A percentile compares a stretch with the other conserved stretches of the same genome.
Evolutionary conservation across 495 filamentous ascomycete species (phyloP).

Genomic region (Aspergillus ellipticus): DNA sequence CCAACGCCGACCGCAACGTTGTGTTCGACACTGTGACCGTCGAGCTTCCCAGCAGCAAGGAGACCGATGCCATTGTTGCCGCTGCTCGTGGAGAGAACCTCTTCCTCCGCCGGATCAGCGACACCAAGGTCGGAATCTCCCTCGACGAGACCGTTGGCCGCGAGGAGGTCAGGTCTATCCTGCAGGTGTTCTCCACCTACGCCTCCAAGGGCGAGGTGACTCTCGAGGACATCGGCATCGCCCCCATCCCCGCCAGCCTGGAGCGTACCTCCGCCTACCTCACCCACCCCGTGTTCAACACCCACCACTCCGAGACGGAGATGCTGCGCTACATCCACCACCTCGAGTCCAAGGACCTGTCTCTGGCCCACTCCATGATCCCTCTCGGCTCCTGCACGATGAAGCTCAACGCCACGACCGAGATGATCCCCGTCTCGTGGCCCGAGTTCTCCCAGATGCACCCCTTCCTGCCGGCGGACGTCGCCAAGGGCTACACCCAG

Average conservation of each 20-base stretch:
- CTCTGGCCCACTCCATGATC: constrained; percentile 97
- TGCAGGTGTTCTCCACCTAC: constrained; percentile 53
- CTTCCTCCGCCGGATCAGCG: constrained; percentile 61
- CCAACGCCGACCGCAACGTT: constrained; percentile 50
- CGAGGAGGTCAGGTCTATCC: constrained; percentile 57
- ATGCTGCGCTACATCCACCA: constrained; percentile 93
- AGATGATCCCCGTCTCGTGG: constrained; percentile 88
- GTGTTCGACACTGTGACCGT: constrained; percentile 84
- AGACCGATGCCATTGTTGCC: constrained; percentile 48
- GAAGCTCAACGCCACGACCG: constrained; percentile 96
- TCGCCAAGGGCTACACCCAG: constrained; percentile 63
- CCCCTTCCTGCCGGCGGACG: constrained; percentile 65
- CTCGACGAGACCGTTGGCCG: constrained; percentile 68
- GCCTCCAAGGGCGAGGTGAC: constrained; percentile 35
- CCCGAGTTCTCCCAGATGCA: constrained; percentile 84
- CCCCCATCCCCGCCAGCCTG: constrained; percentile 55
- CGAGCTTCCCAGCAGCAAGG: constrained; percentile 45
- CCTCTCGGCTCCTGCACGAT: constrained; percentile 99
- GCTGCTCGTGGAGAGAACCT: constrained; percentile 51
- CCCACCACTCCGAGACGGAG: constrained; percentile 94
- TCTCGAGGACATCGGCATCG: constrained; percentile 43
- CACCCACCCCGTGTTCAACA: constrained; percentile 95
- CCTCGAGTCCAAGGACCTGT: constrained; percentile 93
- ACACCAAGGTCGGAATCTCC: constrained; percentile 61
- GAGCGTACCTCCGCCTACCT: constrained; percentile 73